phyloP scores from a whole-genome alignment of 768 basidiomycete species.

The Lactifluus echinatus region DNA sequence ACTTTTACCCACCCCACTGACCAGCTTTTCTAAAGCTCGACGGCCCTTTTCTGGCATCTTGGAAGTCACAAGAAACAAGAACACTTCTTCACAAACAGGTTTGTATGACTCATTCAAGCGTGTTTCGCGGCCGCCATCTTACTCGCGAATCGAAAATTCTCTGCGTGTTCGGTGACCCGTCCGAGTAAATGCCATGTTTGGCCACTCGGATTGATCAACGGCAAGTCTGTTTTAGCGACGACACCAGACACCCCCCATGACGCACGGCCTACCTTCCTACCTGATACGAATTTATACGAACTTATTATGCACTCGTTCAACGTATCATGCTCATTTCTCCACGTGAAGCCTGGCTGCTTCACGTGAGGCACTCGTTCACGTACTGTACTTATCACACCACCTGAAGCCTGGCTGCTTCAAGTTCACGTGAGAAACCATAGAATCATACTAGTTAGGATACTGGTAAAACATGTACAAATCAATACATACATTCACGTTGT shows the following conservation, averaged over 20 bases:
- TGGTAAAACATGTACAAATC: too few species aligned
- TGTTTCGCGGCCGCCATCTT: conserved; percentile 9
- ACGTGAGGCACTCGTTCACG: too few species aligned
- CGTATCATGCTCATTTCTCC: too few species aligned
- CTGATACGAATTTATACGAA: too few species aligned
- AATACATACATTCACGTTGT: too few species aligned
- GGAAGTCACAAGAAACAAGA: not conserved
- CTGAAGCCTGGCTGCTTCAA: too few species aligned
- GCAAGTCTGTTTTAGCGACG: too few species aligned
- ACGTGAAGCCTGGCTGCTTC: too few species aligned
- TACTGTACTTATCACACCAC: too few species aligned
- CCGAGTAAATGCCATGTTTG: not conserved
- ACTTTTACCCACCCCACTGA: not conserved
- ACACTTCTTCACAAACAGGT: not conserved
- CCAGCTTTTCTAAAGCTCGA: not conserved
- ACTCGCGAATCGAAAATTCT: conserved; percentile 9
- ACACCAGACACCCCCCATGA: not conserved
- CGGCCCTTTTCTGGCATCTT: not conserved
- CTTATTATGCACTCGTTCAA: not conserved
- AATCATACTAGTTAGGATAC: too few species aligned
- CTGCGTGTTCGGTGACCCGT: not conserved
- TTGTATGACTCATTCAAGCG: not conserved
- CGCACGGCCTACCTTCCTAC: not conserved
- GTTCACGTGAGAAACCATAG: too few species aligned
- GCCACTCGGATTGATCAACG: too few species aligned